Evolutionary conservation across 176 grass and related monocot species (phyloP), one percentile per base, ranked within the genome.

Genomic region (Zea luxurians): DNA sequence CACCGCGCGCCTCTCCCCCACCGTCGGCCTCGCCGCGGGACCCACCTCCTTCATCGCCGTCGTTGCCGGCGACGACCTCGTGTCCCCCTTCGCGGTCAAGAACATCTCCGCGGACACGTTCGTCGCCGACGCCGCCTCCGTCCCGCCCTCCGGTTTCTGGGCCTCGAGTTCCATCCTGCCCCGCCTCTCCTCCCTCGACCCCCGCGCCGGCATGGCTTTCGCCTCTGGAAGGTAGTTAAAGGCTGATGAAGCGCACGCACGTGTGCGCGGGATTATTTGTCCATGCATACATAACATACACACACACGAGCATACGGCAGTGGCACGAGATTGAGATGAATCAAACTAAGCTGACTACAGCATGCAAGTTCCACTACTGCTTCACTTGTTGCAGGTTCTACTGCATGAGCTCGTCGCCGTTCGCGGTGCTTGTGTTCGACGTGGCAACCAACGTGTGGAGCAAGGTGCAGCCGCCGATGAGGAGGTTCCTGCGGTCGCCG

Each of bases 11-110:
- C 80, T 94, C 52, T 98, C 85, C 16, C 95, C 95, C 10, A 86
- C 95, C 8, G 89, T 94, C 10, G 92, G 91, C 20, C 86, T 98
- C 69, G 76, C 95, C 9, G 89, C 85, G 1, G 86, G 91, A 0
- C 83, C 89, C 4, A 92, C 95, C 2, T 98, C 88, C 61, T 89
- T 98, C 78, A 85, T 90, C 42, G 87, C 79, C 13, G 78, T 98
- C 43, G 66, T 98, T 0, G 92, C 92, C 1, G 95, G 95, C 3
- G 95, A 98, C 34, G 85, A 98, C 61, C 83, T 98, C 35, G 91
- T 98, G 5, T 98, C 95, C 27, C 95, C 95, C 13, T 98, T 98
- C 75, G 92, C 95, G 1, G 95, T 98, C 44, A 98, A 98, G 86
- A 98, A 98, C 71, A 91, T 98, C 62, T 91, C 92, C 10, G 85